Conservation (phyloP, 2,329 filamentous ascomycete genomes). For the Phyllosticta capitalensis region DNA sequence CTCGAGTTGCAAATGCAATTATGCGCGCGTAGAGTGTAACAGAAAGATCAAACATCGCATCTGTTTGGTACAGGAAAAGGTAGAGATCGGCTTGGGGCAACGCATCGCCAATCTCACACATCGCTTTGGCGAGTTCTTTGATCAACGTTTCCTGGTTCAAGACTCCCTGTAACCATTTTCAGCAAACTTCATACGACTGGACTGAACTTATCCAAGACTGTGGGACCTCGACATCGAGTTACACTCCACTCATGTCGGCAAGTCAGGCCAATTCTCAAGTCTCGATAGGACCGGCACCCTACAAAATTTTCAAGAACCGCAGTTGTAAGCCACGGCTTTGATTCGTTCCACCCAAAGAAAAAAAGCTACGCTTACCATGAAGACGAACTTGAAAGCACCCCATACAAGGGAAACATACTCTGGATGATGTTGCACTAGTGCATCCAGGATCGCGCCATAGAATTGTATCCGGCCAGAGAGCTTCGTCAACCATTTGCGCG, state of each 20-base stretch:
- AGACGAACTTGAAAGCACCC: constrained; percentile 22
- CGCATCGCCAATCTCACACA: constrained; percentile 9
- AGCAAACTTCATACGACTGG: too few species aligned
- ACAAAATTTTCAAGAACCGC: too few species aligned
- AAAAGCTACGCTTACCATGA: constrained; percentile 12
- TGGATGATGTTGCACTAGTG: constrained; percentile 22
- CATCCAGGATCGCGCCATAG: constrained; percentile 19
- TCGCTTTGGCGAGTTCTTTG: constrained; percentile 10
- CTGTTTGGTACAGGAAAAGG: constrained; percentile 7
- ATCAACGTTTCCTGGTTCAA: constrained; percentile 10
- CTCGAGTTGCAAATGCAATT: constrained; percentile 9
- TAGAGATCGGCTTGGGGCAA: constrained; percentile 7
- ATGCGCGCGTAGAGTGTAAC: constrained; percentile 11
- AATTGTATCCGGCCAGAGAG: constrained; percentile 1
- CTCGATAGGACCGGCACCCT: too few species aligned
- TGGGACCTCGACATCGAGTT: too few species aligned
- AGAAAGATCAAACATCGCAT: constrained; percentile 8
- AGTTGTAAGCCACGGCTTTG: too few species aligned
- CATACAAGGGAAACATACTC: constrained; percentile 23
- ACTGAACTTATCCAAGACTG: too few species aligned
- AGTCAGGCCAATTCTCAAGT: too few species aligned
- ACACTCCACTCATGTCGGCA: too few species aligned
- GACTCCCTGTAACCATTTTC: constrained; percentile 1
- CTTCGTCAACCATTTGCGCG: neutral
- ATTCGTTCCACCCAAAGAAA: neutral